Conservation (phyloP, 805 yeast genomes). For the Metschnikowia matae region DNA sequence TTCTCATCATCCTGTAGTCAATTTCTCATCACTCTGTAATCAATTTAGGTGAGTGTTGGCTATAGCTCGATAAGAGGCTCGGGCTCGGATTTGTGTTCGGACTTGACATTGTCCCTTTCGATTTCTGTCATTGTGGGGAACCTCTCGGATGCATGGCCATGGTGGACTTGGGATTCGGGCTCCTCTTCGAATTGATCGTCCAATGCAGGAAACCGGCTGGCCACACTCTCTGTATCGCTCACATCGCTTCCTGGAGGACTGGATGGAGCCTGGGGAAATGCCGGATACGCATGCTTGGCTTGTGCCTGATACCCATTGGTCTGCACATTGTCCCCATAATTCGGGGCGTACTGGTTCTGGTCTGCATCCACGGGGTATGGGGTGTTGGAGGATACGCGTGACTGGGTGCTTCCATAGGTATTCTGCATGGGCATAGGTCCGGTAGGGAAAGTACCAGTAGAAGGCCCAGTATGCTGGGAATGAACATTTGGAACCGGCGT, state of each 20-base stretch:
- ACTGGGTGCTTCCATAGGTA: neutral
- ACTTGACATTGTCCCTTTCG: slow-evolving; percentile 1
- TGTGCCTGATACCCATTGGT: too few species aligned
- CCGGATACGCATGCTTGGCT: neutral
- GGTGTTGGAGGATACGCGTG: neutral
- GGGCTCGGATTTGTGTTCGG: slow-evolving; percentile 24
- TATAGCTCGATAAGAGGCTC: slow-evolving; percentile 40
- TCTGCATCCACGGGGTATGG: slow-evolving; percentile 2
- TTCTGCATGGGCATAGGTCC: neutral
- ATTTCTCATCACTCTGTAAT: too few species aligned
- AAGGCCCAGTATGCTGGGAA: too few species aligned
- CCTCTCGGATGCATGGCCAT: slow-evolving; percentile 14
- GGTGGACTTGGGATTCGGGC: neutral
- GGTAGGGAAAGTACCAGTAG: too few species aligned
- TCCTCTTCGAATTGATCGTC: slow-evolving; percentile 8
- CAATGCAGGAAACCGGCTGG: slow-evolving; percentile 18
- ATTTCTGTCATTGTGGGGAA: slow-evolving; percentile 5
- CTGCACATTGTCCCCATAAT: neutral
- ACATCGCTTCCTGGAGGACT: slow-evolving; percentile 15
- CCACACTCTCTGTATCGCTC: slow-evolving; percentile 18
- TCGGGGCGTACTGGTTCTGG: neutral
- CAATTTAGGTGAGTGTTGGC: neutral
- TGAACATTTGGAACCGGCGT: too few species aligned
- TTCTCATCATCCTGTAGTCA: too few species aligned
- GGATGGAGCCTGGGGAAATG: slow-evolving; percentile 11